These are phyloP conservation scores for sorghum (Sorghum bicolor) DNA, from an alignment of 176 grass and related monocot species.

Conservation along the genomic window Sorghum_bicolor_NCBIv3 NC_012876.2:2687501-2688000, in stretches of 20 bases:
- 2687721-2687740: slow-evolving; percentile 44
- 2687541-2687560: slow-evolving; percentile 9
- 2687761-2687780: slow-evolving; percentile 40
- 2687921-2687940: slow-evolving; percentile 35
- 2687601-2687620: slow-evolving; percentile 35
- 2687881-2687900: slow-evolving; percentile 34
- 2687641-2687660: slow-evolving; percentile 36
- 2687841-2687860: background rate
- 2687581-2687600: slow-evolving; percentile 34
- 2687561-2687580: slow-evolving; percentile 26
- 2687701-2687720: slow-evolving; percentile 34
- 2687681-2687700: slow-evolving; percentile 32
- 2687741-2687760: slow-evolving; percentile 20
- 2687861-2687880: slow-evolving; percentile 12
- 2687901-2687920: slow-evolving; percentile 24
- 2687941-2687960: slow-evolving; percentile 29
- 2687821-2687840: background rate
- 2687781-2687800: slow-evolving; percentile 18
- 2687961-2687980: slow-evolving; percentile 38
- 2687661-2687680: slow-evolving; percentile 36
- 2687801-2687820: slow-evolving; percentile 18
- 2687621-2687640: slow-evolving; percentile 39
- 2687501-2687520: slow-evolving; percentile 38
- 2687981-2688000: slow-evolving; percentile 51
- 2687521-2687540: slow-evolving; percentile 39